These are phyloP conservation scores for Microascus cirrosus DNA, from an alignment of 2,329 filamentous ascomycete genomes.

Conservation along the genomic window DNA sequence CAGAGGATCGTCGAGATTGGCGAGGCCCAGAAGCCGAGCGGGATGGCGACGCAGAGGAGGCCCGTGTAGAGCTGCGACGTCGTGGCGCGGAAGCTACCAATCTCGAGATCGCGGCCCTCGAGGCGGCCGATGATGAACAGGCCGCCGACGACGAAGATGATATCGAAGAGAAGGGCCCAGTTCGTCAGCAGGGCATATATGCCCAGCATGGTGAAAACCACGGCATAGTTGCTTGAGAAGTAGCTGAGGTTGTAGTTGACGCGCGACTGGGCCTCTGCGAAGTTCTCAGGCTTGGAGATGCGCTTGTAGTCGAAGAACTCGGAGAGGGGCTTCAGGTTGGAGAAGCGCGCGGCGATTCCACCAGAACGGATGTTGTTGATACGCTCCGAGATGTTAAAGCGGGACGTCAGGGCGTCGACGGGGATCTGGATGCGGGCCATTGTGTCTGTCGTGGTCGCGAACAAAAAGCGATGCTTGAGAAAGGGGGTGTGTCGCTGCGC, in stretches of 20 bases:
- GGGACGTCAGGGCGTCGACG: constrained; percentile 80
- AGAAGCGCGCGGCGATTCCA: constrained; percentile 70
- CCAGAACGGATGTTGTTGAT: constrained; percentile 75
- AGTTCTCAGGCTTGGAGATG: constrained; percentile 86
- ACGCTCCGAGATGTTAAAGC: constrained; percentile 75
- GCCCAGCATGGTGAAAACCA: constrained; percentile 87
- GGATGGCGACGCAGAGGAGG: constrained; percentile 72
- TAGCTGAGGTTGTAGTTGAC: constrained; percentile 96
- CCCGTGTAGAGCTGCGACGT: constrained; percentile 90
- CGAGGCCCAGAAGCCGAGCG: constrained; percentile 74
- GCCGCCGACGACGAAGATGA: constrained; percentile 74
- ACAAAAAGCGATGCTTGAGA: not conserved
- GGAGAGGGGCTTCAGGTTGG: constrained; percentile 80
- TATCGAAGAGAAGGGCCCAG: constrained; percentile 77
- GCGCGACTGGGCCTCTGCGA: constrained; percentile 77
- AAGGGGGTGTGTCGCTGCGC: not conserved
- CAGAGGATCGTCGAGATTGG: constrained; percentile 80
- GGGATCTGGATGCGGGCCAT: constrained; percentile 92
- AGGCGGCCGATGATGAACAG: constrained; percentile 90
- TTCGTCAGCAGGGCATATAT: constrained; percentile 93
- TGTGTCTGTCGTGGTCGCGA: constrained; percentile 5
- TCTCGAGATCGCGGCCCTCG: constrained; percentile 74
- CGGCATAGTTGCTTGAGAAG: constrained; percentile 97
- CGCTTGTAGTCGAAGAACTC: constrained; percentile 97
- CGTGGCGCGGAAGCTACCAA: constrained; percentile 73